A percentile compares a stretch with the other conserved stretches of the same genome.
These are phyloP conservation scores for Podospora anserina DNA, from an alignment of 495 filamentous ascomycete genomes.

Conservation along the genomic window DNA sequence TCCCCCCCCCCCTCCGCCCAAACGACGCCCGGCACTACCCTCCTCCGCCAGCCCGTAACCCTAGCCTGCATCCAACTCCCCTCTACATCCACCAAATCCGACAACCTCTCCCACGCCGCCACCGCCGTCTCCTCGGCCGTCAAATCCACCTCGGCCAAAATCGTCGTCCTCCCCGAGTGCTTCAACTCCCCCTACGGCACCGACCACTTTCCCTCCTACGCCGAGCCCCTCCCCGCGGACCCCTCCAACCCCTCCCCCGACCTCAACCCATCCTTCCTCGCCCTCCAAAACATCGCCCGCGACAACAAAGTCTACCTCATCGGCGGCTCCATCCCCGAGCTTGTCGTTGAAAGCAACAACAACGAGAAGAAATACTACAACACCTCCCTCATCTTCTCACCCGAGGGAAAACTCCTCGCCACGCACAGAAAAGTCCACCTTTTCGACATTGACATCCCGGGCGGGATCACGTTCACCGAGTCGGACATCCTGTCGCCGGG, in stretches of 20 bases:
- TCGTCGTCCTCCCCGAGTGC: conserved; percentile 77
- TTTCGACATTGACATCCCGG: conserved; percentile 99
- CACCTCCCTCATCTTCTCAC: conserved; percentile 79
- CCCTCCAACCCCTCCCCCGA: conserved; percentile 53
- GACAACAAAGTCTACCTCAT: conserved; percentile 76
- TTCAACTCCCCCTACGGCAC: conserved; percentile 98
- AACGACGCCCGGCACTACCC: conserved; percentile 31
- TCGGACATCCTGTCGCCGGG: conserved; percentile 83
- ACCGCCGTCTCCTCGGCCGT: conserved; percentile 81
- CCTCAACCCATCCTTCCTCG: conserved; percentile 61
- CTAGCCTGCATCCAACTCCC: conserved; percentile 80
- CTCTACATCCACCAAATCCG: conserved; percentile 73
- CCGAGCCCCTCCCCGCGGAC: conserved; percentile 80
- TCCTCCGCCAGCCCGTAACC: conserved; percentile 71
- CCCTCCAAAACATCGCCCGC: conserved; percentile 71
- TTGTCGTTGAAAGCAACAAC: conserved; percentile 32
- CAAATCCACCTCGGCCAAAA: conserved; percentile 62
- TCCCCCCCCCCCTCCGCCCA: conserved; percentile 41
- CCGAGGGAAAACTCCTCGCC: conserved; percentile 70
- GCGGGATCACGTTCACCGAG: conserved; percentile 87
- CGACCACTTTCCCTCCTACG: conserved; percentile 86
- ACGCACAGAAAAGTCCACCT: conserved; percentile 92
- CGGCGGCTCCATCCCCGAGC: conserved; percentile 90
- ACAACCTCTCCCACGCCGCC: conserved; percentile 79
- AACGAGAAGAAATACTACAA: conserved; percentile 68